These are phyloP conservation scores for Pseudogymnoascus sp. DNA, from an alignment of 2,329 filamentous ascomycete genomes.

Conservation along the genomic window DNA sequence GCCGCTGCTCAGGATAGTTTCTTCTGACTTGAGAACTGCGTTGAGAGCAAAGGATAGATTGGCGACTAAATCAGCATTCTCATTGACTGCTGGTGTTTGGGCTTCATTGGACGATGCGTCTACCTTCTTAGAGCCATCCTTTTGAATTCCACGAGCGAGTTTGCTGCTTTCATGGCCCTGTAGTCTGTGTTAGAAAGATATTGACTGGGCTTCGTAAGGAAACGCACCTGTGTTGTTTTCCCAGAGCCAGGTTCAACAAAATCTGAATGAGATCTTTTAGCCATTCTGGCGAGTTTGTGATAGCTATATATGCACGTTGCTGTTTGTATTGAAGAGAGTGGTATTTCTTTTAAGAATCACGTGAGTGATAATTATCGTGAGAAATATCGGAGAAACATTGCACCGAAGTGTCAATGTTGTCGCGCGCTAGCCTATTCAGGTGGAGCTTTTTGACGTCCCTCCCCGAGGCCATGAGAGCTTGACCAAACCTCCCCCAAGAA, in stretches of 20 bases:
- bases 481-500: slow-evolving; percentile 9
- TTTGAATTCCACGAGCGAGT: slow-evolving; percentile 52
- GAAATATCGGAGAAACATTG: not conserved
- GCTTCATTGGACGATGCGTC: not conserved
- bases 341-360: not conserved
- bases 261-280: not conserved
- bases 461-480: slow-evolving; percentile 1
- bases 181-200: not conserved
- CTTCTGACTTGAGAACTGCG: not conserved
- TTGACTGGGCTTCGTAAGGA: not conserved
- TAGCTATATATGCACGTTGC: not conserved
- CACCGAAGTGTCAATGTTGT: not conserved
- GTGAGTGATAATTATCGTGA: slow-evolving; percentile 5
- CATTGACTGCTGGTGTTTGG: not conserved
- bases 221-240: not conserved
- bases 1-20: not conserved
- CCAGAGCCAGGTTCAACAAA: not conserved
- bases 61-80: not conserved
- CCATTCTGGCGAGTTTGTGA: not conserved
- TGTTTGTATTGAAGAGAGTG: not conserved
- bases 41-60: slow-evolving; percentile 1
- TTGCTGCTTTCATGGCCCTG: slow-evolving; percentile 31
- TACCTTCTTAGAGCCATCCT: slow-evolving; percentile 32
- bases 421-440: not conserved
- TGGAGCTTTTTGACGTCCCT: slow-evolving; percentile 9